phyloP scores from a whole-genome alignment of 2,329 filamentous ascomycete genomes.

The Talaromyces sp. region DNA sequence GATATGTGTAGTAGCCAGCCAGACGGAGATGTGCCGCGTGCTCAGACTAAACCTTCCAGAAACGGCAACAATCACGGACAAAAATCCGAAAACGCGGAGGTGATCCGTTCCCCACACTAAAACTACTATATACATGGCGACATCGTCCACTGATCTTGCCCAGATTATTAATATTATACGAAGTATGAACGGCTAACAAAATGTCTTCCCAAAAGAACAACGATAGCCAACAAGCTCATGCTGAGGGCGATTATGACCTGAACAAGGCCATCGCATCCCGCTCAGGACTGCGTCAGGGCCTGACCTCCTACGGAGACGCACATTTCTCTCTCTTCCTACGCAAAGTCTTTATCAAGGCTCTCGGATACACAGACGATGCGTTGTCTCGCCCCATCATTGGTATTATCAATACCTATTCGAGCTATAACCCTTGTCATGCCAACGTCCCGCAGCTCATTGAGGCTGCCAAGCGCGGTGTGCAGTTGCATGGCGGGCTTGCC shows the following conservation, averaged over 20 bases:
- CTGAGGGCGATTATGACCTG: constrained; percentile 53
- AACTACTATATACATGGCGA: background rate
- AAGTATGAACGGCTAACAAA: background rate
- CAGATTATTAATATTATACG: background rate
- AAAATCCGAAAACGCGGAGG: constrained; percentile 5
- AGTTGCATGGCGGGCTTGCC: constrained; percentile 61
- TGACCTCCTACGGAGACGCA: constrained; percentile 66
- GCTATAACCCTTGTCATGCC: constrained; percentile 70
- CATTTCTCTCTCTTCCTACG: constrained; percentile 71
- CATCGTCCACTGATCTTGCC: background rate
- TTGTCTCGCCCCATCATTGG: constrained; percentile 67
- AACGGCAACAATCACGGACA: background rate
- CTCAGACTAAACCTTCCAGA: background rate
- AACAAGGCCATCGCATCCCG: constrained; percentile 46
- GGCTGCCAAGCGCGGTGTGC: constrained; percentile 63
- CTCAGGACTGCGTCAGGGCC: constrained; percentile 57
- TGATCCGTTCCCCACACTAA: background rate
- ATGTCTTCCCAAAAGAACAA: background rate
- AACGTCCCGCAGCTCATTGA: constrained; percentile 68
- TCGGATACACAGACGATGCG: constrained; percentile 68
- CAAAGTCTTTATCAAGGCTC: constrained; percentile 72
- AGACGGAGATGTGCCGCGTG: background rate
- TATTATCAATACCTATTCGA: constrained; percentile 67
- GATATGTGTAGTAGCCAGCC: background rate
- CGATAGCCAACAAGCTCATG: background rate